Evolutionary conservation across 306 rosid genomes (phyloP), one percentile per base, ranked within the genome.

Genomic region (Corylus avellana): DNA sequence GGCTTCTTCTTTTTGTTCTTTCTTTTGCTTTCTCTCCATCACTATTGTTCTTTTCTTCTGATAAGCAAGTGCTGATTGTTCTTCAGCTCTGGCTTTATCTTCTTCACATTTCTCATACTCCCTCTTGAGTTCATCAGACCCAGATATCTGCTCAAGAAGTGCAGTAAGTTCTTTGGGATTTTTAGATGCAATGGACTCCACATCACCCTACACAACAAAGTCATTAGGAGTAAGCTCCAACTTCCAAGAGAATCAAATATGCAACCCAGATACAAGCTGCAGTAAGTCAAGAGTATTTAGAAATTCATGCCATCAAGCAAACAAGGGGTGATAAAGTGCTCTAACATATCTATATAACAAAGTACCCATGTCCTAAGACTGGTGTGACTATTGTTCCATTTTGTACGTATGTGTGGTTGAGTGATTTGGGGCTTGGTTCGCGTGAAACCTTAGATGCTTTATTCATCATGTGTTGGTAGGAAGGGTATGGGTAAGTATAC

Each of bases 1-100:
- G 1, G 98, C 96, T 82, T 96, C 98, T 87, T 96, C 99, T 86
- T 96, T 96, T 63, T 96, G 99, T 73, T 90, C 98, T 84, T 96
- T 96, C 89, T 96, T 96, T 86, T 93, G 97, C 88, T 93, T 96
- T 76, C 99, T 93, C 85, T 96, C 99, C 86, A 86, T 78, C 64
- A 91, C 94, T 67, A 93, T 86, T 3, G 99, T 90, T 87, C 90
- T 91, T 66, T 93, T 96, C 82, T 91, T 91, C 90, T 92, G 97
- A 85, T 91, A 96, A 67, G 85, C 86, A 80, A 91, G 93, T 0
- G 97, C 98, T n/a, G 99, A 88, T 74, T 89, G 85, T 86, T 96
- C 98, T 85, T 96, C 98, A 75, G 99, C 98, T 66, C 69, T 44
- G 9, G 86, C 96, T 80, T 96, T 96, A 56, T 88, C 91, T 84